Evolutionary conservation across 169 alveolate species (phyloP).

Genomic region (Amoebophrya sp.): DNA sequence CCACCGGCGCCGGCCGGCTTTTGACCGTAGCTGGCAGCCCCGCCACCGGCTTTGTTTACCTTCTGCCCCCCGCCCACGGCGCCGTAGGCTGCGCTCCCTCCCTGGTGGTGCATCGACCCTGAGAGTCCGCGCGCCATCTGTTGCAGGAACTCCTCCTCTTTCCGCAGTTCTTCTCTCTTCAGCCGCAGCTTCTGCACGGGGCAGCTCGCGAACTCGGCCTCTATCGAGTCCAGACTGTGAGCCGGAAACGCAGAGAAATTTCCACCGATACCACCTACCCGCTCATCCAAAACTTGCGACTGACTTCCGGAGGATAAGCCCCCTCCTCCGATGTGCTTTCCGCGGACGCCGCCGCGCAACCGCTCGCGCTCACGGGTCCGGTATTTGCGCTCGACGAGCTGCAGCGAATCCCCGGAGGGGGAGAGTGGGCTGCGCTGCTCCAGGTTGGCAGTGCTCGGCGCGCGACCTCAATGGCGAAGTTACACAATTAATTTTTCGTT

Average conservation of each 20-base stretch:
- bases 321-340: not conserved
- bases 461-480: too few relatives aligned
- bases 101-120: not conserved
- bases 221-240: too few relatives aligned
- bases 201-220: not conserved
- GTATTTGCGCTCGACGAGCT: not conserved
- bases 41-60: not conserved
- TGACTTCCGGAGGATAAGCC: not conserved
- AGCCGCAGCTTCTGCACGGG: not conserved
- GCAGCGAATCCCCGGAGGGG: too few relatives aligned
- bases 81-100: too few relatives aligned
- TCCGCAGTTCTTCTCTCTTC: not conserved
- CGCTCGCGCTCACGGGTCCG: not conserved
- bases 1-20: not conserved
- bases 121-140: not conserved
- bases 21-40: not conserved
- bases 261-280: not conserved
- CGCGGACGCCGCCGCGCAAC: not conserved
- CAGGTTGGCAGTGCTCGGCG: too few relatives aligned
- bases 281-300: not conserved
- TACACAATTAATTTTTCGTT: too few relatives aligned
- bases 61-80: too few relatives aligned
- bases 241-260: too few relatives aligned
- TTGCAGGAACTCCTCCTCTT: not conserved
- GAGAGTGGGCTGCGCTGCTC: too few relatives aligned